A percentile compares a stretch with the other conserved stretches of the same genome.
phyloP scores from a whole-genome alignment of 176 grass and related monocot species.

The Aegilops bicornis region DNA sequence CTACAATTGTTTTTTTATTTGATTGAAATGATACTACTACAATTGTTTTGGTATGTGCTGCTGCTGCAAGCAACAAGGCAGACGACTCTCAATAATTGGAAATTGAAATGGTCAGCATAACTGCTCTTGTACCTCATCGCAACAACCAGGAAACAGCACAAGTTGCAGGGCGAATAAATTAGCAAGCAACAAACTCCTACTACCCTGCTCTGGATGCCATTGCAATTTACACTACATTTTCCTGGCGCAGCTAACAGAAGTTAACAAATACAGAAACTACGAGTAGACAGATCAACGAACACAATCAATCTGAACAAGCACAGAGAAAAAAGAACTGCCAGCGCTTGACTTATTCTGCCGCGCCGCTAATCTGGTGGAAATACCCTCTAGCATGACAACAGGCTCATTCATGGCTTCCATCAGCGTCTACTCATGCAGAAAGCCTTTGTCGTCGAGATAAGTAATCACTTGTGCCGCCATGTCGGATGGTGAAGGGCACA shows the following conservation, averaged over 20 bases:
- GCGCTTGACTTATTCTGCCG: conserved; percentile 10
- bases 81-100: background rate
- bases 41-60: background rate
- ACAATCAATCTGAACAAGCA: background rate
- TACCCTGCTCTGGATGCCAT: background rate
- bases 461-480: conserved; percentile 78
- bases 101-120: background rate
- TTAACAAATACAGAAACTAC: background rate
- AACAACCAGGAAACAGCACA: background rate
- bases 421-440: conserved; percentile 52
- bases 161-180: background rate
- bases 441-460: conserved; percentile 92
- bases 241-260: background rate
- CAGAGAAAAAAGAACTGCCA: background rate
- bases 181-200: background rate
- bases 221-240: background rate
- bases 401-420: background rate
- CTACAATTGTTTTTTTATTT: too few relatives aligned
- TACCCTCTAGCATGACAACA: background rate
- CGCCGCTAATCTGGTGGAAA: conserved; percentile 4
- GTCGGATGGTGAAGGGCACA: conserved; percentile 69
- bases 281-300: background rate
- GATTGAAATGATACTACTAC: too few relatives aligned
- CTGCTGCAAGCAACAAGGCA: background rate
- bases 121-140: background rate